phyloP scores from a whole-genome alignment of 106 monocot species.

The Dactylorhiza incarnata region DNA sequence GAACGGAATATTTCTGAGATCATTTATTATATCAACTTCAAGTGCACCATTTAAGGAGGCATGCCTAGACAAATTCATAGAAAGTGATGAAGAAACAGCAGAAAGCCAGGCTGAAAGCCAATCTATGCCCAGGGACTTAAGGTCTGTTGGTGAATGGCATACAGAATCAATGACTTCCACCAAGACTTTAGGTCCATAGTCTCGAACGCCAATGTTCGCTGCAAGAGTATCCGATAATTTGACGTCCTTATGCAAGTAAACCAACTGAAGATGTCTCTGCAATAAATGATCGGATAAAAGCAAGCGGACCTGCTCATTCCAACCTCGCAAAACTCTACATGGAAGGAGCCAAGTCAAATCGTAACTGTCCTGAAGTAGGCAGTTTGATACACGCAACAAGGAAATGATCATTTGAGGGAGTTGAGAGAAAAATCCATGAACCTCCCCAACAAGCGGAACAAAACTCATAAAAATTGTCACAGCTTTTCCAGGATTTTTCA shows the following conservation, averaged over 20 bases:
- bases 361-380: conserved; percentile 70
- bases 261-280: conserved; percentile 73
- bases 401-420: conserved; percentile 92
- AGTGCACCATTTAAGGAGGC: conserved; percentile 17
- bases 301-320: conserved; percentile 66
- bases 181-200: conserved; percentile 76
- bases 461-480: conserved; percentile 84
- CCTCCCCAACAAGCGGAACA: conserved; percentile 80
- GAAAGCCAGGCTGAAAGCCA: conserved; percentile 79
- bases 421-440: conserved; percentile 86
- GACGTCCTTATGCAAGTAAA: conserved; percentile 73
- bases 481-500: conserved; percentile 66
- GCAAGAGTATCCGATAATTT: conserved; percentile 73
- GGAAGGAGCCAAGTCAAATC: conserved; percentile 61
- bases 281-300: conserved; percentile 67
- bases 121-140: conserved; percentile 46
- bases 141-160: conserved; percentile 29
- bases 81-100: conserved; percentile 34
- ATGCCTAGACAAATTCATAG: conserved; percentile 29
- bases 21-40: conserved; percentile 53
- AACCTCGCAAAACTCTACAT: conserved; percentile 75
- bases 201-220: conserved; percentile 63
- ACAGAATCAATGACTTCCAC: conserved; percentile 54
- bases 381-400: conserved; percentile 61
- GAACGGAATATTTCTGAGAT: conserved; percentile 55